A percentile compares a stretch with the other conserved stretches of the same genome.
Conservation (phyloP, 768 basidiomycete species). For the Lactarius akahatsu region DNA sequence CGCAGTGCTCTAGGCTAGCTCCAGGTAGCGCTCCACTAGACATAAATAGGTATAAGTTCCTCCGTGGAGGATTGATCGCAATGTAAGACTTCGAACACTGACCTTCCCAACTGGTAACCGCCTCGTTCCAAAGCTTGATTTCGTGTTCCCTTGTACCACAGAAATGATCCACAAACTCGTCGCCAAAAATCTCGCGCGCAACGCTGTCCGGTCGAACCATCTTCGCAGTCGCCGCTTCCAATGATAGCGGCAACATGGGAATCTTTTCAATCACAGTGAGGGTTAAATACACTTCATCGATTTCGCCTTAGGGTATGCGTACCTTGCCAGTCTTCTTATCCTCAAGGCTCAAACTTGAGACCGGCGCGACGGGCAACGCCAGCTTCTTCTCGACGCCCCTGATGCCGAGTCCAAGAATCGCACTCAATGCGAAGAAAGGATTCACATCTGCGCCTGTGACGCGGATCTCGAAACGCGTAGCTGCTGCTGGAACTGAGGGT, state of each 20-base stretch:
- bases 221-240: constrained; percentile 73
- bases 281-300: background rate
- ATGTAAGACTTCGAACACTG: constrained; percentile 31
- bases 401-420: constrained; percentile 84
- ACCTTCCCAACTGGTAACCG: constrained; percentile 96
- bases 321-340: constrained; percentile 60
- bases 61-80: background rate
- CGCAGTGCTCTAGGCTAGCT: constrained; percentile 54
- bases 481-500: constrained; percentile 75
- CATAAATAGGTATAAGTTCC: constrained; percentile 7
- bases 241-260: constrained; percentile 71
- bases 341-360: constrained; percentile 55
- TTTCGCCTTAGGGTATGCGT: constrained; percentile 15
- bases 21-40: constrained; percentile 82
- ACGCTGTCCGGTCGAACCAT: constrained; percentile 81
- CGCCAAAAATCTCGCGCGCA: constrained; percentile 84
- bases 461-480: constrained; percentile 90
- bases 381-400: constrained; percentile 83
- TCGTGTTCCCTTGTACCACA: constrained; percentile 95
- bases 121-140: constrained; percentile 79
- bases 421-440: constrained; percentile 83
- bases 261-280: constrained; percentile 42
- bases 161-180: constrained; percentile 92
- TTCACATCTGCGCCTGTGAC: constrained; percentile 98
- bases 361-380: constrained; percentile 65